Evolutionary conservation across 75 land plant species (phyloP), one percentile per base, ranked within the genome.

Genomic region (Pinus albicaulis): DNA sequence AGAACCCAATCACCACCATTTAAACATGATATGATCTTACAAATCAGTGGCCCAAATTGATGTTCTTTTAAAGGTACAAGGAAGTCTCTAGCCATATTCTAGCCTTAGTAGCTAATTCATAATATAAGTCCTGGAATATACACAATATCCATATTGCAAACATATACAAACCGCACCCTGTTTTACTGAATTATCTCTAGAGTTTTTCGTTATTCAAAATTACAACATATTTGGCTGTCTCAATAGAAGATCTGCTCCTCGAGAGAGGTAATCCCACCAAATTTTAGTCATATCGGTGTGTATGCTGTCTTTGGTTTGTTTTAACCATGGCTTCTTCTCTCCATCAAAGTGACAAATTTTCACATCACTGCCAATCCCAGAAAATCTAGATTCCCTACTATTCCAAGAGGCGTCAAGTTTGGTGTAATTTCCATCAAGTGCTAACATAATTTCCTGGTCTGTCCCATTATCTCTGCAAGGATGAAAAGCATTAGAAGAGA

Each of bases 311-410:
- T 80, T 61, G 0, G 56, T 31, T 31, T 77, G 36, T 53, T 76
- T 76, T 25, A 74, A 59, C 85, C 92, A 90, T 11, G 72, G 79
- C 72, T 74, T 88, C 41, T 20, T 84, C 52, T 81, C 81, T 56
- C 90, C 92, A 77, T 90, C 86, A 77, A 80, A 90, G 25, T 74
- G 87, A 55, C 83, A 65, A 34, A 82, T 79, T 60, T 88, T 88
- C 3, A 79, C 76, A 41, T 57, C 66, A n/a, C 71, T 74, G 5
- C 79, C 81, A 52, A 72, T 75, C 57, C 73, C 72, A 10, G 48
- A 55, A 23, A 77, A 79, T 69, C 71, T 73, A 16, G 84, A 75
- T 66, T 81, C 81, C 11, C 74, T 72, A n/a, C 77, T 63, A 56
- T 78, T 82, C 90, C 92, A 90, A 13, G 75, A 48, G 28, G 69